Conservation (phyloP, 768 basidiomycete genomes). For the Leccinum rimulosum region DNA sequence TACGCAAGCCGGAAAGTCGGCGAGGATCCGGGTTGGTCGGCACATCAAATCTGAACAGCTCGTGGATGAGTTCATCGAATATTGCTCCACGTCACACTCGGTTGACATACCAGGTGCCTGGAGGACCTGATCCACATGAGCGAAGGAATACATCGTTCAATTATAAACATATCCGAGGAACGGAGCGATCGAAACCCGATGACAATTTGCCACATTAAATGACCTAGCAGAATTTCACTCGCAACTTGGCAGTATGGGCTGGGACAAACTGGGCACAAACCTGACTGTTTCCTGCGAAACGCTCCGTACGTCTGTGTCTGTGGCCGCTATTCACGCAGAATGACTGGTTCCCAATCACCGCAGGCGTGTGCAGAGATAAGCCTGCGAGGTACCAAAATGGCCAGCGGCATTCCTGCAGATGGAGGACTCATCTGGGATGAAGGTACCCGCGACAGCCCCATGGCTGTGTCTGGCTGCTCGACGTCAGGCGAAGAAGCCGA, state of each 20-base stretch:
- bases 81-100: background rate
- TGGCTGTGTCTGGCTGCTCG: slow-evolving; percentile 7
- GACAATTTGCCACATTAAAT: background rate
- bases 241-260: slow-evolving; percentile 5
- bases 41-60: background rate
- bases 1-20: background rate
- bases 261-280: slow-evolving; percentile 12
- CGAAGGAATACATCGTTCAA: slow-evolving; percentile 2
- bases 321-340: slow-evolving; percentile 2
- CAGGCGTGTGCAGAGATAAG: slow-evolving; percentile 1
- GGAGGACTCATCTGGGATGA: slow-evolving; percentile 2
- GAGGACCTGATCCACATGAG: slow-evolving; percentile 25
- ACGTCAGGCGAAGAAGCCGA: slow-evolving; percentile 15
- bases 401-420: slow-evolving; percentile 4
- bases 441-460: slow-evolving; percentile 9
- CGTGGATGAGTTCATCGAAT: background rate
- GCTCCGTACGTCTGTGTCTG: background rate
- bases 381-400: background rate
- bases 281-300: background rate
- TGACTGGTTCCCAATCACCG: slow-evolving; percentile 16
- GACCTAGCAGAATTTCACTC: slow-evolving; percentile 4
- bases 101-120: slow-evolving; percentile 6
- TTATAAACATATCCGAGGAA: slow-evolving; percentile 1
- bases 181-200: slow-evolving; percentile 4
- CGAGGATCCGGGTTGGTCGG: slow-evolving; percentile 10